phyloP scores from a whole-genome alignment of 2,329 filamentous ascomycete genomes.

The Claviceps fusiformis region DNA sequence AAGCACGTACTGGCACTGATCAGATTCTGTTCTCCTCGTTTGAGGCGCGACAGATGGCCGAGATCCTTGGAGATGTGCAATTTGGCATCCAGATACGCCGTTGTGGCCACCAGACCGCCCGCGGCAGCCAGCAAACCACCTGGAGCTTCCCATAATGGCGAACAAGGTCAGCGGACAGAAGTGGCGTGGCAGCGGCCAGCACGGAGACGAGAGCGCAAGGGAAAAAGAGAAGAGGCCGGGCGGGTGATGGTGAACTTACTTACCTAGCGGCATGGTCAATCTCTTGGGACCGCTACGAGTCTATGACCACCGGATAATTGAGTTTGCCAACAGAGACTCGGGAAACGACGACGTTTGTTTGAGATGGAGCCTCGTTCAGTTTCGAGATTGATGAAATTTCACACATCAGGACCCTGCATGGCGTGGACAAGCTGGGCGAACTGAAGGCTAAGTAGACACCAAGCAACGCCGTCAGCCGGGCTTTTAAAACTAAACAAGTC shows the following conservation, averaged over 20 bases:
- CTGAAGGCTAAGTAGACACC: neutral
- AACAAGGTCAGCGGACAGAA: neutral
- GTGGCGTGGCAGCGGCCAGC: neutral
- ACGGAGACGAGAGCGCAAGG: neutral
- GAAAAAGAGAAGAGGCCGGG: too few relatives aligned
- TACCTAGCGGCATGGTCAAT: too few relatives aligned
- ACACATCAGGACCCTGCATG: neutral
- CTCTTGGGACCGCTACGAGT: too few relatives aligned
- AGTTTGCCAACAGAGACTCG: too few relatives aligned
- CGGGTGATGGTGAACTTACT: too few relatives aligned
- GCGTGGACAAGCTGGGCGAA: neutral
- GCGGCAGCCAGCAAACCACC: constrained; percentile 1
- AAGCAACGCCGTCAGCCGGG: neutral
- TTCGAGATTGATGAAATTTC: too few relatives aligned
- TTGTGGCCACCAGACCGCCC: constrained; percentile 1
- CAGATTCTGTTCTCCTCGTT: neutral
- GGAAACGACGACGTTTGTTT: too few relatives aligned
- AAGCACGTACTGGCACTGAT: neutral
- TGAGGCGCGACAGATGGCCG: neutral
- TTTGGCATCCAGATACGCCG: constrained; percentile 5
- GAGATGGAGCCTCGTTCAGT: too few relatives aligned
- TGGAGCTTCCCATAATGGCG: neutral
- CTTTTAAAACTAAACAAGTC: neutral
- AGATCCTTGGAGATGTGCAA: constrained; percentile 4
- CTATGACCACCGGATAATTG: too few relatives aligned